Percentiles rank a stretch among this genome's conserved stretches.
Conservation (phyloP, 2,329 filamentous ascomycete species). For the Microascus cirrosus region DNA sequence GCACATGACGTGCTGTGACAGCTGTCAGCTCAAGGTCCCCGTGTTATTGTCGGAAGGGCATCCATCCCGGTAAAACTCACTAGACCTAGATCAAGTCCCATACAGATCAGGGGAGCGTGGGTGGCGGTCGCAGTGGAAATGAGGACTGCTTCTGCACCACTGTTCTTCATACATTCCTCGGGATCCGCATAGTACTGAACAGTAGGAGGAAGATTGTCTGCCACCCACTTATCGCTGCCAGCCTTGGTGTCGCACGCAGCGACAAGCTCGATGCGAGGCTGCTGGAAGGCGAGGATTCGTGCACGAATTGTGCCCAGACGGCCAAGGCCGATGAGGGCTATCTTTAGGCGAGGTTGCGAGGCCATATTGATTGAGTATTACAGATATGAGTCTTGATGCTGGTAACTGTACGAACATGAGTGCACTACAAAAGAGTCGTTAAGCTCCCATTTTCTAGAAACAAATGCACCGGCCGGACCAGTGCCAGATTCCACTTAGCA, state of each 20-base stretch:
- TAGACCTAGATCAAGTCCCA: constrained; percentile 11
- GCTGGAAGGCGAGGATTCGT: constrained; percentile 19
- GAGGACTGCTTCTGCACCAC: constrained; percentile 15
- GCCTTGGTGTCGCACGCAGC: constrained; percentile 20
- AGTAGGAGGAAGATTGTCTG: constrained; percentile 15
- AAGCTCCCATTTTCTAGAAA: neutral
- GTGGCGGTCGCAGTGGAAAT: constrained; percentile 18
- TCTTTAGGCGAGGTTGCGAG: constrained; percentile 9
- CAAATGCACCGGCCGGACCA: neutral
- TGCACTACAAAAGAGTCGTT: neutral
- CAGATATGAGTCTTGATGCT: neutral
- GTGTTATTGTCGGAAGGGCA: neutral
- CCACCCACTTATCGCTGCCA: constrained; percentile 17
- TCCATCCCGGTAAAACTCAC: neutral
- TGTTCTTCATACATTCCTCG: constrained; percentile 15
- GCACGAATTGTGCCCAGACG: constrained; percentile 18
- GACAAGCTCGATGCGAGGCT: constrained; percentile 21
- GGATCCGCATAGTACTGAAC: constrained; percentile 14
- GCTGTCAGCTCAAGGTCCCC: neutral
- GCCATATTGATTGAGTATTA: constrained; percentile 6
- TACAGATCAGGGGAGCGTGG: constrained; percentile 14
- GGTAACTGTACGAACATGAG: neutral
- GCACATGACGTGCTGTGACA: constrained; percentile 13
- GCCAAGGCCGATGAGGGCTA: constrained; percentile 16
- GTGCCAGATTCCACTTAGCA: neutral